phyloP scores from a whole-genome alignment of 2,329 filamentous ascomycete genomes.

The Fusarium continuum region DNA sequence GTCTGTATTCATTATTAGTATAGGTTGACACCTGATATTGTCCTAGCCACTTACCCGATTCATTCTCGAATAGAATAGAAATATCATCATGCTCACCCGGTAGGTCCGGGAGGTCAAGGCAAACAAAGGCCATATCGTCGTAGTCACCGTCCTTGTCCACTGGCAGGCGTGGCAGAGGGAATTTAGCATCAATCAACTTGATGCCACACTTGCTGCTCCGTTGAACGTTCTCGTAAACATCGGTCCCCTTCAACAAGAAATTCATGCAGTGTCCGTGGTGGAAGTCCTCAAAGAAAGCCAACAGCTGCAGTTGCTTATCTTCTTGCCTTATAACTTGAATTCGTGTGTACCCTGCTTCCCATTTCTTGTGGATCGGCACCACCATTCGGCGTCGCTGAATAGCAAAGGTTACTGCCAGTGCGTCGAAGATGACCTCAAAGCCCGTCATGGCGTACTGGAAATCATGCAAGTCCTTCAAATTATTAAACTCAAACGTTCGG shows the following conservation, averaged over 20 bases:
- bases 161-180: constrained; percentile 76
- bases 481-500: constrained; percentile 75
- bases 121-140: constrained; percentile 78
- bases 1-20: constrained; percentile 53
- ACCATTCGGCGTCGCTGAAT: constrained; percentile 89
- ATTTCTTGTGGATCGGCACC: constrained; percentile 92
- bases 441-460: constrained; percentile 85
- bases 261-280: constrained; percentile 88
- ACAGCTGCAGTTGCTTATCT: constrained; percentile 76
- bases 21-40: not conserved
- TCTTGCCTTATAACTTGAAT: constrained; percentile 79
- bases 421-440: constrained; percentile 78
- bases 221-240: constrained; percentile 77
- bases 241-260: constrained; percentile 84
- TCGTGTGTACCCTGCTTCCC: constrained; percentile 83
- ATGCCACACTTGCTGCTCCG: constrained; percentile 74
- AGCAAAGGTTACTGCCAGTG: constrained; percentile 76
- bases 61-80: constrained; percentile 82
- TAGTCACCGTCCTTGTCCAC: constrained; percentile 60
- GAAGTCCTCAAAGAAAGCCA: constrained; percentile 91
- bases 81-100: constrained; percentile 95
- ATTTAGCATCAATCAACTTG: constrained; percentile 89
- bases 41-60: constrained; percentile 68
- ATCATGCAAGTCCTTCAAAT: constrained; percentile 73
- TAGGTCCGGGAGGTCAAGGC: constrained; percentile 86